Evolutionary conservation across 208 protist genomes (phyloP).

Genomic region (Acanthamoeba sp.): DNA sequence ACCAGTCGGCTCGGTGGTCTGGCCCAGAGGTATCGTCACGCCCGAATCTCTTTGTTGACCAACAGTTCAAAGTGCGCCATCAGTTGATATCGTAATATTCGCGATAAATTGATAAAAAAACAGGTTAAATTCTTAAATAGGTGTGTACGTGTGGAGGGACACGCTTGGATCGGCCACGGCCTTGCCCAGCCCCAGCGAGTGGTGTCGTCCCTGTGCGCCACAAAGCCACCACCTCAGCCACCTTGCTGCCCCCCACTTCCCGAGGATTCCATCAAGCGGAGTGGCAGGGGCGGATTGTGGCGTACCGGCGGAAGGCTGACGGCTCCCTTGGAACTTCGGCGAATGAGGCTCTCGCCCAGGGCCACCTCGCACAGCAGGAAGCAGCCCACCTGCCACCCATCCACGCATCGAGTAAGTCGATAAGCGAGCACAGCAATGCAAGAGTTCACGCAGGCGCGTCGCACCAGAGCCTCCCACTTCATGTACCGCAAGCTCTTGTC

Average conservation of each 20-base stretch:
- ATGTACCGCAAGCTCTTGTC: not conserved
- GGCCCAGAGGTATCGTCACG: not conserved
- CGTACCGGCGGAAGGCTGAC: not conserved
- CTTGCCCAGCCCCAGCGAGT: not conserved
- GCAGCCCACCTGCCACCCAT: not conserved
- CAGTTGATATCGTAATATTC: too few relatives aligned
- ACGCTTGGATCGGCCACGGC: not conserved
- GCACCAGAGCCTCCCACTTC: not conserved
- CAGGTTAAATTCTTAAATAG: too few relatives aligned
- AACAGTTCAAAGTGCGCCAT: too few relatives aligned
- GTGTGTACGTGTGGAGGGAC: not conserved
- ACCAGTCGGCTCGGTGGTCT: not conserved
- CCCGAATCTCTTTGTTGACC: not conserved
- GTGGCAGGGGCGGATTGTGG: too few relatives aligned
- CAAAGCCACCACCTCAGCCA: too few relatives aligned
- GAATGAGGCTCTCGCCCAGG: not conserved
- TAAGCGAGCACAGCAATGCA: too few relatives aligned
- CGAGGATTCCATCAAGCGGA: too few relatives aligned
- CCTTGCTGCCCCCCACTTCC: too few relatives aligned
- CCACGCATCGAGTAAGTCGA: too few relatives aligned
- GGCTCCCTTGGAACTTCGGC: not conserved
- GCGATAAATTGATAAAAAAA: too few relatives aligned
- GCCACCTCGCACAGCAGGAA: conserved; percentile 36
- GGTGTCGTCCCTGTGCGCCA: not conserved
- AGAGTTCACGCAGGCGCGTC: not conserved